Percentiles rank a stretch among this genome's conserved stretches.
phyloP scores from a whole-genome alignment of 768 basidiomycete species.

The Cystofilobasidium macerans region DNA sequence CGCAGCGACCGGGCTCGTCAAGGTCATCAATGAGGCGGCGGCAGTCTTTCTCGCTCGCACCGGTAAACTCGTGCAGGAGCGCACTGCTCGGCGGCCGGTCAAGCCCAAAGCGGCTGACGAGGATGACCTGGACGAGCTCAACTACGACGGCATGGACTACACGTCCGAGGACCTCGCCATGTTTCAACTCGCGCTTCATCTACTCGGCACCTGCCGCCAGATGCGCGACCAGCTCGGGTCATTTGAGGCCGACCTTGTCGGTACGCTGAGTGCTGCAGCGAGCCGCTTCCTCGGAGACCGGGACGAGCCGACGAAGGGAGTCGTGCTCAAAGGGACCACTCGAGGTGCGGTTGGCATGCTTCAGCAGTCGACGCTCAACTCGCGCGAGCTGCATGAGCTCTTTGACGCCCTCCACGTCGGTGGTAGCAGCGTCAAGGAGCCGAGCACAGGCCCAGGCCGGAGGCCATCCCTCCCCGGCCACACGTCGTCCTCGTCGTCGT shows the following conservation, averaged over 20 bases:
- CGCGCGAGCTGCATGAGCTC: constrained; percentile 57
- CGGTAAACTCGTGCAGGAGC: neutral
- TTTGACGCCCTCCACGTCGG: constrained; percentile 41
- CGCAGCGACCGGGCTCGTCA: constrained; percentile 60
- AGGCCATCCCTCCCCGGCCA: neutral
- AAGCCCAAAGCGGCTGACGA: constrained; percentile 28
- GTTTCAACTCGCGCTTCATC: constrained; percentile 70
- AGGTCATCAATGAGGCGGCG: constrained; percentile 61
- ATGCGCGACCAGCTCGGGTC: constrained; percentile 55
- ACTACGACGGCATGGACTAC: constrained; percentile 61
- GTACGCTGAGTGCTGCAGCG: constrained; percentile 51
- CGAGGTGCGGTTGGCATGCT: constrained; percentile 57
- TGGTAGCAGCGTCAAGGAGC: constrained; percentile 7
- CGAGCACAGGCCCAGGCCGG: too few species aligned
- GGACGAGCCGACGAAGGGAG: constrained; percentile 40
- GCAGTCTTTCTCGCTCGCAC: constrained; percentile 50
- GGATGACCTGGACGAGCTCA: constrained; percentile 39
- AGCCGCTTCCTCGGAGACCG: constrained; percentile 50
- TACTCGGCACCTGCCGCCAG: constrained; percentile 66
- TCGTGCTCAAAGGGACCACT: constrained; percentile 50
- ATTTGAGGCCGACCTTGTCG: constrained; percentile 62
- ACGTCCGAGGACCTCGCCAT: constrained; percentile 76
- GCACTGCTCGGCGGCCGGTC: neutral
- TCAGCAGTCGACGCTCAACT: constrained; percentile 74
- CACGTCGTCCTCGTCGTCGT: constrained; percentile 6